These are phyloP conservation scores for Naematelia encephala DNA, from an alignment of 768 basidiomycete species.

Conservation along the genomic window DNA sequence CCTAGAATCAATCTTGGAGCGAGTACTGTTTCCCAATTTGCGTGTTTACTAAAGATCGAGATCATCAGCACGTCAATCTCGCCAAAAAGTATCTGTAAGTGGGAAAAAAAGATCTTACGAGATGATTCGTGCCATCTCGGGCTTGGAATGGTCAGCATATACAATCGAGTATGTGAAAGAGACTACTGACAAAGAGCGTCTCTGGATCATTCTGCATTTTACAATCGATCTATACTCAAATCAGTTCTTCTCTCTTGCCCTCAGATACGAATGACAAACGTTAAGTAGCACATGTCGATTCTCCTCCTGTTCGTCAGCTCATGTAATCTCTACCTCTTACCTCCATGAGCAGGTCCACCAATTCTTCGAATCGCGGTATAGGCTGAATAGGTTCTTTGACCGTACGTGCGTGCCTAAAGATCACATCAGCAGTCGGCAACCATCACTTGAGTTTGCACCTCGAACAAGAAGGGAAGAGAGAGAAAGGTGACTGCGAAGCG, in stretches of 20 bases:
- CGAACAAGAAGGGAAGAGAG: no score
- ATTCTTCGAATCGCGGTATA: constrained; percentile 50
- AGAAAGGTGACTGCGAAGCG: no score
- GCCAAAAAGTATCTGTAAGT: not conserved
- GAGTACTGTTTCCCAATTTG: constrained; percentile 33
- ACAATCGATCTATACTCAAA: constrained; percentile 47
- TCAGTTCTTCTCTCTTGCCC: not conserved
- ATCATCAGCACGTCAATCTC: not conserved
- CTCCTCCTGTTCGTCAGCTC: constrained; percentile 38
- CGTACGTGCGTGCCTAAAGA: constrained; percentile 48
- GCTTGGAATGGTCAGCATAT: constrained; percentile 24
- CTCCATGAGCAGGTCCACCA: constrained; percentile 49
- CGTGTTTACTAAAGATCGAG: constrained; percentile 14
- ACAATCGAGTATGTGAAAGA: not conserved
- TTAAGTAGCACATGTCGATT: constrained; percentile 50
- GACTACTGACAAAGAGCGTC: constrained; percentile 41
- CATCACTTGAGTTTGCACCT: not conserved
- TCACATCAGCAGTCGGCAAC: not conserved
- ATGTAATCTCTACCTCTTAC: constrained; percentile 31
- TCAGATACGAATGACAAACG: constrained; percentile 14
- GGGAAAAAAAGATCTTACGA: no score
- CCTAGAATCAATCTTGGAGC: constrained; percentile 50
- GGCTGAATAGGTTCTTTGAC: constrained; percentile 49
- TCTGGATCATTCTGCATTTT: constrained; percentile 51
- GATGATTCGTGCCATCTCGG: constrained; percentile 49